Evolutionary conservation across 306 rosid species (phyloP).

Genomic region (Hippophae tibetana): DNA sequence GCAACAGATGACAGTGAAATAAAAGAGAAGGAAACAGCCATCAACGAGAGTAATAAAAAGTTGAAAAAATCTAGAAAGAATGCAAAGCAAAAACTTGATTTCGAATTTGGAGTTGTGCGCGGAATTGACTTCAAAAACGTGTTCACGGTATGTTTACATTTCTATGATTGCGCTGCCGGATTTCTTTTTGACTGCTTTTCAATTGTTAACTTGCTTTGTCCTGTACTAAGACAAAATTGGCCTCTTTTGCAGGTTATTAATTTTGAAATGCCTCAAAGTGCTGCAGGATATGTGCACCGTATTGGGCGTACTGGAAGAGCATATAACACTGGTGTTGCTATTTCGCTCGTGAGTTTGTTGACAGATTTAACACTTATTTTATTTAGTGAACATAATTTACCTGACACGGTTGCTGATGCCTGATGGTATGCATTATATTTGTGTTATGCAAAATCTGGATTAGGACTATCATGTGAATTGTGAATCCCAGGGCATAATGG

Average conservation of each 20-base stretch:
- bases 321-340: slow-evolving; percentile 69
- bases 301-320: slow-evolving; percentile 99
- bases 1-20: slow-evolving; percentile 75
- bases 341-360: slow-evolving; percentile 71
- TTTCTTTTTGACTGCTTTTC: background rate
- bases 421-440: background rate
- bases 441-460: too few species aligned
- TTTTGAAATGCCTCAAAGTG: slow-evolving; percentile 77
- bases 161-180: too few species aligned
- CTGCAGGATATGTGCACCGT: slow-evolving; percentile 74
- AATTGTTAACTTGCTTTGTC: background rate
- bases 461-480: too few species aligned
- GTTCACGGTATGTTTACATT: slow-evolving; percentile 50
- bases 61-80: slow-evolving; percentile 36
- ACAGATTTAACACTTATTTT: background rate
- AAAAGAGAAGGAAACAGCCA: slow-evolving; percentile 56
- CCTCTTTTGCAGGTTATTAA: slow-evolving; percentile 63
- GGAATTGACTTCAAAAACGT: slow-evolving; percentile 94
- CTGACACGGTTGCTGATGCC: background rate
- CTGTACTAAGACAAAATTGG: slow-evolving; percentile 4
- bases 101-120: slow-evolving; percentile 95
- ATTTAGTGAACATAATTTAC: background rate
- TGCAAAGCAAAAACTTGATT: slow-evolving; percentile 51
- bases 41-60: slow-evolving; percentile 33
- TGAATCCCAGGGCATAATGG: too few species aligned